Percentiles rank a stretch among this genome's conserved stretches.
phyloP scores from a whole-genome alignment of 2,329 filamentous ascomycete species.

The Helotiales sp. region DNA sequence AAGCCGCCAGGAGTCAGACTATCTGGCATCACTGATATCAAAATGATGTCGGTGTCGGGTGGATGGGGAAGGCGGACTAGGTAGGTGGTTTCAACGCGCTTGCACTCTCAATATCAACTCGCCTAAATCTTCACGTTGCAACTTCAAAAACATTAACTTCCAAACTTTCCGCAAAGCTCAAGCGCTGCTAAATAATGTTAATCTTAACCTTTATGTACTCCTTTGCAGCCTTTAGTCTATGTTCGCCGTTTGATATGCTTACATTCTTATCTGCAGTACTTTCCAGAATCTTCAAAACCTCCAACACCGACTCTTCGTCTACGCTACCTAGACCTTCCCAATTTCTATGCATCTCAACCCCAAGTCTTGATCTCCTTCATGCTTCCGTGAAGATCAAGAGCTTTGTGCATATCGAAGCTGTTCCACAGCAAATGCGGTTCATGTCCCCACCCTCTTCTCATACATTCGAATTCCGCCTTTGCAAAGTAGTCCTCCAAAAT shows the following conservation, averaged over 20 bases:
- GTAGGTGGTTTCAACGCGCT: no score
- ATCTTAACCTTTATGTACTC: background rate
- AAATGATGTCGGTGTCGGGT: no score
- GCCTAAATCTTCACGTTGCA: no score
- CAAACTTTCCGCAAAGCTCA: no score
- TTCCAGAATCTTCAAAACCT: background rate
- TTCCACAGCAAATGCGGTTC: conserved; percentile 88
- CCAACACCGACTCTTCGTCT: no score
- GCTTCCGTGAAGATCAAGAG: conserved; percentile 77
- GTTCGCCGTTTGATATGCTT: background rate
- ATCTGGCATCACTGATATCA: no score
- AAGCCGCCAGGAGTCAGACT: background rate
- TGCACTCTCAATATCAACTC: no score
- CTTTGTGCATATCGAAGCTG: conserved; percentile 86
- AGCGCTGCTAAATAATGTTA: no score
- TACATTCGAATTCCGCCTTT: conserved; percentile 81
- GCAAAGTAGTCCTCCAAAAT: conserved; percentile 83
- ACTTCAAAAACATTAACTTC: no score
- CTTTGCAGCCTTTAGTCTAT: background rate
- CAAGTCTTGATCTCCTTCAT: conserved; percentile 56
- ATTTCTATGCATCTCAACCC: no score
- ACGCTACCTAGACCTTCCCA: no score
- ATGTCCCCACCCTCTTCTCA: conserved; percentile 85
- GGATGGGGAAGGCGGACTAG: no score
- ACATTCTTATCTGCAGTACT: background rate